phyloP scores from a whole-genome alignment of 2,329 filamentous ascomycete genomes.

The Sporothrix euskadiensis region DNA sequence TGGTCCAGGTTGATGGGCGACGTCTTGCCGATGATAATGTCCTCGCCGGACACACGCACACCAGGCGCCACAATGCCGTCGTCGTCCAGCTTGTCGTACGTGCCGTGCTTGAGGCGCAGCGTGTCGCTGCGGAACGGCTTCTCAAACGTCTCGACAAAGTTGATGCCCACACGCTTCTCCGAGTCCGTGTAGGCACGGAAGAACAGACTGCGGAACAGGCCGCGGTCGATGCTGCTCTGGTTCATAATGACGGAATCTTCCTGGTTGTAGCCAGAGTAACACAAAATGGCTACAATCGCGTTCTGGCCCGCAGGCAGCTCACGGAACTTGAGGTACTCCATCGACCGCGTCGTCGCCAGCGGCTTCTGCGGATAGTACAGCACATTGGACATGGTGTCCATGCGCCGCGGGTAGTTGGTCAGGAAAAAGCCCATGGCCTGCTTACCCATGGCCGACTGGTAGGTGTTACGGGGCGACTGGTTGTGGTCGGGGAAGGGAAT shows the following conservation, averaged over 20 bases:
- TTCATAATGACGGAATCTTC: constrained; percentile 99
- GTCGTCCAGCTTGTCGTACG: constrained; percentile 95
- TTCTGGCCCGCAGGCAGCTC: constrained; percentile 97
- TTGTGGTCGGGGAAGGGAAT: constrained; percentile 99
- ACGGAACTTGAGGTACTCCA: constrained; percentile 98
- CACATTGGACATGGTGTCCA: constrained; percentile 99
- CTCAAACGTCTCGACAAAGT: constrained; percentile 90
- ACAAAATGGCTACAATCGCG: constrained; percentile 95
- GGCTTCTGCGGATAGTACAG: constrained; percentile 99
- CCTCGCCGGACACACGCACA: constrained; percentile 91
- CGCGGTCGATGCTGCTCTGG: constrained; percentile 97
- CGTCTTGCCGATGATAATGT: constrained; percentile 99
- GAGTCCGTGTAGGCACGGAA: constrained; percentile 97
- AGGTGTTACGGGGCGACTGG: constrained; percentile 97
- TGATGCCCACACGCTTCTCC: constrained; percentile 93
- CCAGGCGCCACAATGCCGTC: constrained; percentile 94
- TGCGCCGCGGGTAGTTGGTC: constrained; percentile 93
- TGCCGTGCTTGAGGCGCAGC: constrained; percentile 87
- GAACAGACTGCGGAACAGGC: constrained; percentile 95
- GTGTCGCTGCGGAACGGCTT: constrained; percentile 89
- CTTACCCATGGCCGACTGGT: constrained; percentile 99
- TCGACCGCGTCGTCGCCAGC: constrained; percentile 89
- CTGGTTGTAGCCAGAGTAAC: constrained; percentile 98
- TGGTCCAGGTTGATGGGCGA: constrained; percentile 90
- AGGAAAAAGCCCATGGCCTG: constrained; percentile 99